Conservation (phyloP, 73 alveolate genomes). For the Blepharisma stoltei region DNA sequence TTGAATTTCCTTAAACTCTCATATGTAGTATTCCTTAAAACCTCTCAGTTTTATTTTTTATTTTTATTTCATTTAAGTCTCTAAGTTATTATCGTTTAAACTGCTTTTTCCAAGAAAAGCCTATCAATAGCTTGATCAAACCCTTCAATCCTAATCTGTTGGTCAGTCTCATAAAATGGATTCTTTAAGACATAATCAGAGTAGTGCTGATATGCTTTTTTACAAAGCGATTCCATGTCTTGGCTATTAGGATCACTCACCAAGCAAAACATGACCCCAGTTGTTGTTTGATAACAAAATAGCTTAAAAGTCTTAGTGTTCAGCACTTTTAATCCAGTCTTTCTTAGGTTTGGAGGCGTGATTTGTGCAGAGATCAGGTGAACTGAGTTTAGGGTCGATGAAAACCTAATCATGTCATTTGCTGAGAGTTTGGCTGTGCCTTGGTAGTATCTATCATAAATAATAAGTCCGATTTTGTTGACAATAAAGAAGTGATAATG, state of each 20-base stretch:
- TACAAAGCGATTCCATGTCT: conserved; percentile 39
- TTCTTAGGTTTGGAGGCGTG: conserved; percentile 4
- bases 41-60: too few species aligned
- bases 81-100: too few species aligned
- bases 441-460: conserved; percentile 18
- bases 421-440: conserved; percentile 10
- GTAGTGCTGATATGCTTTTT: conserved; percentile 49
- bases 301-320: conserved; percentile 53
- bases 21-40: too few species aligned
- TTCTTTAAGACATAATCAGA: conserved; percentile 66
- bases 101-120: not conserved
- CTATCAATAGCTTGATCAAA: conserved; percentile 45
- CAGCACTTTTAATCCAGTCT: conserved; percentile 49
- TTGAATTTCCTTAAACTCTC: too few species aligned
- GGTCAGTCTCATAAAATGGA: conserved; percentile 66
- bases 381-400: not conserved
- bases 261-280: conserved; percentile 67
- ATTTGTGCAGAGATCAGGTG: conserved; percentile 8
- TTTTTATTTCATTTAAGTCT: too few species aligned
- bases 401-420: not conserved
- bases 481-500: conserved; percentile 54
- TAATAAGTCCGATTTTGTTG: conserved; percentile 24
- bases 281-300: conserved; percentile 50
- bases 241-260: conserved; percentile 21
- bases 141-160: conserved; percentile 62